These are phyloP conservation scores for Nakazawaea populi DNA, from an alignment of 805 yeast species.

Conservation along the genomic window DNA sequence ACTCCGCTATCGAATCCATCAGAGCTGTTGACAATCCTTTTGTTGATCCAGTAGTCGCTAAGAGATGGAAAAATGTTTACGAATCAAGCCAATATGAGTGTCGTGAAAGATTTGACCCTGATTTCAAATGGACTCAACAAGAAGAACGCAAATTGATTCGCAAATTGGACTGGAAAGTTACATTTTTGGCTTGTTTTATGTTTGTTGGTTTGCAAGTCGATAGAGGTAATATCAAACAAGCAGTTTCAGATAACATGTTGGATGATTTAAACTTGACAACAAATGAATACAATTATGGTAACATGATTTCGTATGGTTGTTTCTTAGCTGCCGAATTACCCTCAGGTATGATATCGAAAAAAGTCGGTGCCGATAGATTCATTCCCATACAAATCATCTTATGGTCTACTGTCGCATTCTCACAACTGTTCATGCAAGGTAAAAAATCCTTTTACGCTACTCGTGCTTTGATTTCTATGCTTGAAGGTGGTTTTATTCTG, in stretches of 20 bases:
- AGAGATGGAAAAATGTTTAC: conserved; percentile 38
- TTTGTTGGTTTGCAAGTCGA: conserved; percentile 51
- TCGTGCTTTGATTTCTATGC: conserved; percentile 25
- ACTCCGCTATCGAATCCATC: not conserved
- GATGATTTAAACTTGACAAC: conserved; percentile 42
- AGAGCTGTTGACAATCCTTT: conserved; percentile 24
- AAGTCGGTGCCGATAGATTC: conserved; percentile 54
- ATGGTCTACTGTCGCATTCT: conserved; percentile 49
- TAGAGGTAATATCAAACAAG: conserved; percentile 48
- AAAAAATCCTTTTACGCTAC: conserved; percentile 22
- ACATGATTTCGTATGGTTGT: conserved; percentile 34
- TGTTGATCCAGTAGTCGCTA: conserved; percentile 40
- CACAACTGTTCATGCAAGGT: conserved; percentile 22
- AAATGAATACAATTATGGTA: conserved; percentile 50
- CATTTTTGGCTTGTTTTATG: conserved; percentile 47
- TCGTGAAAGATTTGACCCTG: conserved; percentile 49
- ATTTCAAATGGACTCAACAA: conserved; percentile 44
- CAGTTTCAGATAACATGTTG: conserved; percentile 47
- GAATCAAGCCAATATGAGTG: conserved; percentile 49
- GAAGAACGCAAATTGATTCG: conserved; percentile 45
- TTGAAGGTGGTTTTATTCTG: conserved; percentile 31
- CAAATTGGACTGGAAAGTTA: conserved; percentile 51
- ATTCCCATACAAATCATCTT: conserved; percentile 43
- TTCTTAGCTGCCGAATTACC: conserved; percentile 53
- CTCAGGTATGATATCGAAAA: conserved; percentile 53